These are phyloP conservation scores for Henningerozyma blattae DNA, from an alignment of 805 yeast genomes.

Conservation along the genomic window DNA sequence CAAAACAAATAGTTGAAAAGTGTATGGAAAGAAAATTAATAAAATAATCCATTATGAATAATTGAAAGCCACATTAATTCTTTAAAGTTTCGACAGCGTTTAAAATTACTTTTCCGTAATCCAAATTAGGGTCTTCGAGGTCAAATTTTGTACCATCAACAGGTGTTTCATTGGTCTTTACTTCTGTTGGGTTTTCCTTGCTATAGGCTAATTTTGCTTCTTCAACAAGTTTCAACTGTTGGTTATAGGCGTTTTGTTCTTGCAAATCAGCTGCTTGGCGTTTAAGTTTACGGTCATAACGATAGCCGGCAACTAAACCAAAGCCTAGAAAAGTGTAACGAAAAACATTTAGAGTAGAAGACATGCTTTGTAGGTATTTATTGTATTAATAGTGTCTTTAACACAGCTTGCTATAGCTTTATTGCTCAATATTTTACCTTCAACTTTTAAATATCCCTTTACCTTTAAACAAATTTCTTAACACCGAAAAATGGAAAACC, in stretches of 20 bases:
- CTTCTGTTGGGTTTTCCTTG: slow-evolving; percentile 42
- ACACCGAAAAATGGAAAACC: too few species aligned
- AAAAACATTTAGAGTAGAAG: slow-evolving; percentile 51
- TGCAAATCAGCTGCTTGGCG: slow-evolving; percentile 45
- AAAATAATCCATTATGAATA: too few species aligned
- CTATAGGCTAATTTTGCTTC: slow-evolving; percentile 83
- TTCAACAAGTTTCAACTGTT: slow-evolving; percentile 62
- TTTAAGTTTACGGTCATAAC: slow-evolving; percentile 64
- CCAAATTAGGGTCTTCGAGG: slow-evolving; percentile 85
- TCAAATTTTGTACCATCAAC: slow-evolving; percentile 37
- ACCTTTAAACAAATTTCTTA: too few species aligned
- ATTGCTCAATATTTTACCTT: too few species aligned
- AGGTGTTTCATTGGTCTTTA: slow-evolving; percentile 22
- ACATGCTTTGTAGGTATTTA: too few species aligned
- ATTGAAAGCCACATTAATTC: too few species aligned
- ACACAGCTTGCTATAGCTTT: too few species aligned
- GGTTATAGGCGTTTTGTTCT: slow-evolving; percentile 45
- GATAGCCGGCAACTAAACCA: slow-evolving; percentile 82
- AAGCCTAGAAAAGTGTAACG: slow-evolving; percentile 87
- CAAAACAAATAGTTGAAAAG: too few species aligned
- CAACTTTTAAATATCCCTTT: too few species aligned
- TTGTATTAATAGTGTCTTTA: too few species aligned
- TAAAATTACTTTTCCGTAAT: slow-evolving; percentile 59
- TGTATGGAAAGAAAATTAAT: too few species aligned
- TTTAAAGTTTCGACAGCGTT: slow-evolving; percentile 47